Conservation (phyloP, 1,139 yeast genomes). For the Hansenula lynferdii region DNA sequence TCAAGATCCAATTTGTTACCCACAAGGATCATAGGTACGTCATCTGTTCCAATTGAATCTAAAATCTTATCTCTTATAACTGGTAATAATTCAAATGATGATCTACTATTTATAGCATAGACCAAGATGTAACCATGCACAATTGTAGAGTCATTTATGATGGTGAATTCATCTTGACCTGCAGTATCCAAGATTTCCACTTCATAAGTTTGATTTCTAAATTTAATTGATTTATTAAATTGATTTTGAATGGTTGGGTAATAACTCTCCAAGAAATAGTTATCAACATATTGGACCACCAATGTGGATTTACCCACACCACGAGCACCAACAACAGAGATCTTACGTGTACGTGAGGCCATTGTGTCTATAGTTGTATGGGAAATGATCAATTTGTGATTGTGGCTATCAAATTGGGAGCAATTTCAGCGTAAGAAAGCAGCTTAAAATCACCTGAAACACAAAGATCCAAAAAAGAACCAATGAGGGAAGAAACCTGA, state of each 20-base stretch:
- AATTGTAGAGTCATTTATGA: slow-evolving; percentile 76
- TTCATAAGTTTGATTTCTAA: slow-evolving; percentile 73
- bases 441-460: too few species aligned
- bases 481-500: too few species aligned
- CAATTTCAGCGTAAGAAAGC: too few species aligned
- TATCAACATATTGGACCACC: slow-evolving; percentile 83
- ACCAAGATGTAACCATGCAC: slow-evolving; percentile 83
- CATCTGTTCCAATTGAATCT: slow-evolving; percentile 59
- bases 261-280: slow-evolving; percentile 83
- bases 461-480: too few species aligned
- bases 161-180: slow-evolving; percentile 90
- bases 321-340: slow-evolving; percentile 86
- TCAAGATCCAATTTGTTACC: slow-evolving; percentile 84
- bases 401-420: too few species aligned
- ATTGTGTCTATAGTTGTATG: too few species aligned
- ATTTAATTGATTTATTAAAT: slow-evolving; percentile 65
- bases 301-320: slow-evolving; percentile 90
- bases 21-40: slow-evolving; percentile 74
- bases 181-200: slow-evolving; percentile 91
- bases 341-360: slow-evolving; percentile 45
- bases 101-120: slow-evolving; percentile 75
- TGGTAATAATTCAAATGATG: slow-evolving; percentile 74
- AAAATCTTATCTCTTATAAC: slow-evolving; percentile 81
- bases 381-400: too few species aligned
- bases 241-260: slow-evolving; percentile 94